Percentiles rank a stretch among this genome's conserved stretches.
Evolutionary conservation across 768 basidiomycete genomes (phyloP).

Genomic region (Polyporus arcularius): DNA sequence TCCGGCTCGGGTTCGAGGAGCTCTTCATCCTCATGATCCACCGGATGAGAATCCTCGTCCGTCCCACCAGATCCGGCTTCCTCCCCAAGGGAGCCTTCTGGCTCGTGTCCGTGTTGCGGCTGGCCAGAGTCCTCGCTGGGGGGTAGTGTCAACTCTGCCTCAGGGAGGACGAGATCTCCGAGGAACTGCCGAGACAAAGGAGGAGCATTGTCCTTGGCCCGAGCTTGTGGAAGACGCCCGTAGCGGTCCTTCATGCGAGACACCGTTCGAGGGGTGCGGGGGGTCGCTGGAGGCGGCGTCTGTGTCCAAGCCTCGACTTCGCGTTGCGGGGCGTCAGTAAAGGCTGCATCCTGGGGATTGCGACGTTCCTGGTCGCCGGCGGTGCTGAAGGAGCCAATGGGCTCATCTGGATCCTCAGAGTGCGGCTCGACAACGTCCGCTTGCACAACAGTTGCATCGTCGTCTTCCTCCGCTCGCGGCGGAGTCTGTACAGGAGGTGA

Average conservation of each 20-base stretch:
- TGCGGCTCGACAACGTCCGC: conserved; percentile 2
- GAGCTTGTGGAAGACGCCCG: conserved; percentile 30
- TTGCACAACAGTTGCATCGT: neutral
- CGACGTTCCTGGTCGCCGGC: conserved; percentile 9
- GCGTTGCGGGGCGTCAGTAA: conserved; percentile 29
- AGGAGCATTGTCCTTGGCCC: conserved; percentile 2
- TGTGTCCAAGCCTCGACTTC: neutral
- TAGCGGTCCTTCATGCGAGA: conserved; percentile 46
- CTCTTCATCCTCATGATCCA: neutral
- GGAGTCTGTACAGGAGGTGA: neutral
- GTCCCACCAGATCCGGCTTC: too few relatives aligned
- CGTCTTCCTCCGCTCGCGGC: neutral
- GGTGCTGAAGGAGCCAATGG: conserved; percentile 39
- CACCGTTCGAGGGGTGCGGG: conserved; percentile 36
- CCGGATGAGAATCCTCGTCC: neutral
- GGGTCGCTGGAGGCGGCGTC: conserved; percentile 20
- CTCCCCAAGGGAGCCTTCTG: neutral
- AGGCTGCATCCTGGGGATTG: conserved; percentile 23
- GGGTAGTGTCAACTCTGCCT: neutral
- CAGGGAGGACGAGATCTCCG: neutral
- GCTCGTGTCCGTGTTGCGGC: neutral
- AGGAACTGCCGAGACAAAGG: conserved; percentile 10
- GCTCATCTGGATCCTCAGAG: conserved; percentile 32
- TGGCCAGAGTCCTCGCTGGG: neutral
- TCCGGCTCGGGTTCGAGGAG: neutral